A percentile compares a stretch with the other conserved stretches of the same genome.
Conservation (phyloP, 176 grass and related monocot species). For the Avena insularis region DNA sequence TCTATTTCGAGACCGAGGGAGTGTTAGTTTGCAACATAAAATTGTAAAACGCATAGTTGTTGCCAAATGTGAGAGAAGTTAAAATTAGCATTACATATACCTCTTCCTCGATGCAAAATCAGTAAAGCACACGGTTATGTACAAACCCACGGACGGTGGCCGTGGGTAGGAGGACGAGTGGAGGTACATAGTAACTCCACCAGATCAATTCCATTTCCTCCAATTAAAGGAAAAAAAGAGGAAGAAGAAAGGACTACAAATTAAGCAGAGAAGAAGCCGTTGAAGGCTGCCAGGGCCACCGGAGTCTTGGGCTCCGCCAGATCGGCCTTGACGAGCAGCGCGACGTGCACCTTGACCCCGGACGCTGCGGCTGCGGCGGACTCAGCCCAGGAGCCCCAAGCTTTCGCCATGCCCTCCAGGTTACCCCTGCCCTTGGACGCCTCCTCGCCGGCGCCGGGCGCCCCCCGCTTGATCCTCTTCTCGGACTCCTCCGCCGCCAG, state of each 20-base stretch:
- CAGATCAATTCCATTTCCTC: not conserved
- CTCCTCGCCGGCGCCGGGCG: not conserved
- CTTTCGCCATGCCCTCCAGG: slow-evolving; percentile 41
- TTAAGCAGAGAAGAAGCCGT: slow-evolving; percentile 80
- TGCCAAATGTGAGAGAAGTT: no score
- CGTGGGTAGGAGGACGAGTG: no score
- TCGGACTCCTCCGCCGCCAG: slow-evolving; percentile 77
- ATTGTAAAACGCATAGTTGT: no score
- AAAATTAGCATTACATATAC: no score
- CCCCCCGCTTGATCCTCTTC: slow-evolving; percentile 50
- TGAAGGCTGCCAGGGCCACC: slow-evolving; percentile 41
- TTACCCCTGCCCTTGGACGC: slow-evolving; percentile 43
- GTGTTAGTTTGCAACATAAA: no score
- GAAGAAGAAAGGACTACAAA: not conserved
- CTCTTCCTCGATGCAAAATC: no score
- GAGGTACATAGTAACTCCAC: not conserved
- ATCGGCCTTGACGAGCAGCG: not conserved
- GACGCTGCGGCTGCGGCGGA: slow-evolving; percentile 24
- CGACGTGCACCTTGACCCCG: slow-evolving; percentile 19
- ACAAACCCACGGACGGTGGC: no score
- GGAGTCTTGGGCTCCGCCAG: slow-evolving; percentile 53
- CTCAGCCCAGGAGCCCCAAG: slow-evolving; percentile 55
- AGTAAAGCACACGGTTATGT: no score
- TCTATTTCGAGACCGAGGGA: no score
- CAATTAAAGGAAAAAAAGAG: not conserved